Percentiles rank a stretch among this genome's conserved stretches.
phyloP scores from a whole-genome alignment of 1,284 basidiomycete genomes.

The Puccinia novopanici region DNA sequence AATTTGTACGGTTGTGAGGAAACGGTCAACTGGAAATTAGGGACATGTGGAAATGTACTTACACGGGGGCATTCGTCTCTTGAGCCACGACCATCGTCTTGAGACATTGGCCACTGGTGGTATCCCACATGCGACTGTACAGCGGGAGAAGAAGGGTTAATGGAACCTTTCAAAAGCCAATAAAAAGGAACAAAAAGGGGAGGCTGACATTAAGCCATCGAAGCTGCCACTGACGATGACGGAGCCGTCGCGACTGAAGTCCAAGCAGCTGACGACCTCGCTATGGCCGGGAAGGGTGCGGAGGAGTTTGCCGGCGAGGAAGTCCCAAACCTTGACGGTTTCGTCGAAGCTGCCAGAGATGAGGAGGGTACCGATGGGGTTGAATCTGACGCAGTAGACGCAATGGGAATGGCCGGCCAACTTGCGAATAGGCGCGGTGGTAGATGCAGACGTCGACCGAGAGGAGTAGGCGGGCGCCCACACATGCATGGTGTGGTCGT shows the following conservation, averaged over 20 bases:
- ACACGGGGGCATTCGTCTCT: slow-evolving; percentile 88
- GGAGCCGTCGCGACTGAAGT: slow-evolving; percentile 91
- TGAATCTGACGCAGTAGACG: slow-evolving; percentile 88
- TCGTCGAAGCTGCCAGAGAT: slow-evolving; percentile 94
- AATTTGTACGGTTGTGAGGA: too few species aligned
- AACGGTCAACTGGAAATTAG: background rate
- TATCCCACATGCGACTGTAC: slow-evolving; percentile 93
- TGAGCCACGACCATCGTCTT: slow-evolving; percentile 82
- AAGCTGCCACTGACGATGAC: slow-evolving; percentile 89
- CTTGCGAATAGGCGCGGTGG: slow-evolving; percentile 58
- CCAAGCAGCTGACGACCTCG: slow-evolving; percentile 89
- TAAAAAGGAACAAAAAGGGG: too few species aligned
- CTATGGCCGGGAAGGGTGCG: slow-evolving; percentile 89
- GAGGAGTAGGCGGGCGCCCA: slow-evolving; percentile 85
- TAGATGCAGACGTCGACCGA: slow-evolving; percentile 62
- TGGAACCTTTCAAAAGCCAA: too few species aligned
- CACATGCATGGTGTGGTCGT: slow-evolving; percentile 80
- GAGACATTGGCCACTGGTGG: slow-evolving; percentile 91
- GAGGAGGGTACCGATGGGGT: slow-evolving; percentile 80
- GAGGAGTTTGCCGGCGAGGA: slow-evolving; percentile 75
- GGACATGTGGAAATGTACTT: background rate
- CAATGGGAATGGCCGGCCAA: slow-evolving; percentile 86
- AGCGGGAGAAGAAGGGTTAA: too few species aligned
- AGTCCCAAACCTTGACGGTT: slow-evolving; percentile 91
- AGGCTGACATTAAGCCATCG: slow-evolving; percentile 70